Conservation (phyloP, 2,329 filamentous ascomycete genomes). For the Aspergillus texensis region DNA sequence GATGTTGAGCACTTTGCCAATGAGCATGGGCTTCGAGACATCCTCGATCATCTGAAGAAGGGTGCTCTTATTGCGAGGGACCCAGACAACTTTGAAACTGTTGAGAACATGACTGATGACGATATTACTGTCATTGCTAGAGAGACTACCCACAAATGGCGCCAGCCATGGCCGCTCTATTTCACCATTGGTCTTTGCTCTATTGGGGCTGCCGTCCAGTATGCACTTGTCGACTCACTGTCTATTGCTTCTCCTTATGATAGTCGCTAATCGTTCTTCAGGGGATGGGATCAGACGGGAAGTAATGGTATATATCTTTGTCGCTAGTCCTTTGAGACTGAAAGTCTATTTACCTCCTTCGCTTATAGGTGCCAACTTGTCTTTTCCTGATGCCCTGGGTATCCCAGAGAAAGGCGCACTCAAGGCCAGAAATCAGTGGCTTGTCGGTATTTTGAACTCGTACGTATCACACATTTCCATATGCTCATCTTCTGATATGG, state of each 20-base stretch:
- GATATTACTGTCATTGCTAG: constrained; percentile 48
- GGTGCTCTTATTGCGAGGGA: constrained; percentile 55
- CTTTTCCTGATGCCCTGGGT: constrained; percentile 50
- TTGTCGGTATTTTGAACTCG: constrained; percentile 69
- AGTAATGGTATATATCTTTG: constrained; percentile 29
- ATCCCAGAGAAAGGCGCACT: constrained; percentile 46
- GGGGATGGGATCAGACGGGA: constrained; percentile 38
- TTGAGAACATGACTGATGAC: constrained; percentile 46
- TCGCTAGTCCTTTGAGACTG: background rate
- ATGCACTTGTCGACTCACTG: constrained; percentile 23
- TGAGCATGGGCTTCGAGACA: constrained; percentile 45
- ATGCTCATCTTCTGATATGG: background rate
- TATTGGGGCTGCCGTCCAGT: constrained; percentile 56
- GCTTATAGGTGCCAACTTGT: constrained; percentile 53
- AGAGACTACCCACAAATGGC: constrained; percentile 54
- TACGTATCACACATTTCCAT: constrained; percentile 41
- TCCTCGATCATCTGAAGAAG: constrained; percentile 47
- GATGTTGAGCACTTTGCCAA: constrained; percentile 48
- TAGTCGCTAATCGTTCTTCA: constrained; percentile 9
- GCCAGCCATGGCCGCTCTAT: constrained; percentile 52
- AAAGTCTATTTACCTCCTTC: constrained; percentile 17
- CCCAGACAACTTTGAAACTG: constrained; percentile 47
- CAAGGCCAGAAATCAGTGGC: constrained; percentile 54
- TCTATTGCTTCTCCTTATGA: background rate
- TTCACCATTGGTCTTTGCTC: constrained; percentile 56